These are phyloP conservation scores for Pachysandra terminalis DNA, from an alignment of 164 flowering plant species.

Conservation along the genomic window DNA sequence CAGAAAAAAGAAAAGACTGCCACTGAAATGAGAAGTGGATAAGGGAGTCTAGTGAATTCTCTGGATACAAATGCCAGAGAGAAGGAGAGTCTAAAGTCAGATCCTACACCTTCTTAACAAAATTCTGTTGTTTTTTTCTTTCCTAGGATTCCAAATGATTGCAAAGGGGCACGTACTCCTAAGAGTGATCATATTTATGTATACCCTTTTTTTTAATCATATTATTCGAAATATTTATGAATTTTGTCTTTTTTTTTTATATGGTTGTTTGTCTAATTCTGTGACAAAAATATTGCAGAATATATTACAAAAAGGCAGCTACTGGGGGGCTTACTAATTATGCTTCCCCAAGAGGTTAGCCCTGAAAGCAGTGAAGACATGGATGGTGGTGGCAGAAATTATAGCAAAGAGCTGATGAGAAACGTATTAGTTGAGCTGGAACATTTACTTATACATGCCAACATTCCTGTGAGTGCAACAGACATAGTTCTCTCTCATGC, in stretches of 20 bases:
- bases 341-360: conserved; percentile 60
- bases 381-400: conserved; percentile 20
- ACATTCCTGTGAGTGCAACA: conserved; percentile 67
- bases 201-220: background rate
- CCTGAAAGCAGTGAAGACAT: conserved; percentile 28
- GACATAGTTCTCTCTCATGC: background rate
- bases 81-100: too few relatives aligned
- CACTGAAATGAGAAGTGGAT: too few relatives aligned
- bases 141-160: too few relatives aligned
- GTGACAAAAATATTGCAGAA: conserved; percentile 36
- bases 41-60: too few relatives aligned
- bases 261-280: conserved; percentile 1
- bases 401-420: conserved; percentile 27
- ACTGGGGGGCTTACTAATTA: conserved; percentile 75
- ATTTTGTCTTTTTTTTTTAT: background rate
- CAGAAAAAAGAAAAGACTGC: too few relatives aligned
- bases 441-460: conserved; percentile 61
- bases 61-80: too few relatives aligned
- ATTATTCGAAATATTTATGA: background rate
- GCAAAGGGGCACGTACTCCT: too few relatives aligned
- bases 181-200: background rate
- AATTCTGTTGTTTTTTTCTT: too few relatives aligned
- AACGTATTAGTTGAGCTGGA: conserved; percentile 53
- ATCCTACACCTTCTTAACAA: too few relatives aligned
- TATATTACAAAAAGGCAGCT: conserved; percentile 48